A percentile compares a stretch with the other conserved stretches of the same genome.
phyloP scores from a whole-genome alignment of 2,329 filamentous ascomycete genomes.

The Aspergillus ochraceoroseus region DNA sequence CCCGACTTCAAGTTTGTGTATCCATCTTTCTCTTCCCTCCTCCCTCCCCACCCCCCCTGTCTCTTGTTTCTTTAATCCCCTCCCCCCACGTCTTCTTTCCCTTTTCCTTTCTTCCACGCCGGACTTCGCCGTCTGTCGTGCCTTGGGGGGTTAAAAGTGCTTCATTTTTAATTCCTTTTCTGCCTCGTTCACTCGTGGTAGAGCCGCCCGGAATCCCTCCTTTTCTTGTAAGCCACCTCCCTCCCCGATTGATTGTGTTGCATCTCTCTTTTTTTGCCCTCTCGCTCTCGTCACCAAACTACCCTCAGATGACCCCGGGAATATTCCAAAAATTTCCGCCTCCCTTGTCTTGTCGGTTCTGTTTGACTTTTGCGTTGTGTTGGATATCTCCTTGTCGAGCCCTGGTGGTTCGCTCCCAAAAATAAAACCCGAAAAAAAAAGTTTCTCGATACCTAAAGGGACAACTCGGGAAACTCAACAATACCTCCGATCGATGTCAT shows the following conservation, averaged over 20 bases:
- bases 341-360: not conserved
- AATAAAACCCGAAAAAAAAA: constrained; percentile 9
- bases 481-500: constrained; percentile 16
- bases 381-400: not conserved
- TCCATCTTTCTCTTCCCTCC: constrained; percentile 4
- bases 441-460: constrained; percentile 13
- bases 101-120: constrained; percentile 21
- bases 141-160: constrained; percentile 22
- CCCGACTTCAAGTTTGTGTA: constrained; percentile 4
- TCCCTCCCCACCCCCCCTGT: constrained; percentile 6
- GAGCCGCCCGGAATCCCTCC: constrained; percentile 22
- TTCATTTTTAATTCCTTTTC: constrained; percentile 18
- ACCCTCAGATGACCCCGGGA: not conserved
- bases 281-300: constrained; percentile 2
- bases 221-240: constrained; percentile 28
- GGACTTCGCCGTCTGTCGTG: constrained; percentile 23
- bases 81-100: constrained; percentile 23
- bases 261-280: constrained; percentile 8
- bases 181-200: constrained; percentile 38
- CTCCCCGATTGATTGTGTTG: constrained; percentile 8
- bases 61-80: constrained; percentile 26
- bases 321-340: not conserved
- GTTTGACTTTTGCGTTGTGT: not conserved
- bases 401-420: constrained; percentile 1
- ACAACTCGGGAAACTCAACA: constrained; percentile 8